Base-by-base conservation (phyloP, 345 rosid genomes). In the Aquilaria malaccensis region DNA sequence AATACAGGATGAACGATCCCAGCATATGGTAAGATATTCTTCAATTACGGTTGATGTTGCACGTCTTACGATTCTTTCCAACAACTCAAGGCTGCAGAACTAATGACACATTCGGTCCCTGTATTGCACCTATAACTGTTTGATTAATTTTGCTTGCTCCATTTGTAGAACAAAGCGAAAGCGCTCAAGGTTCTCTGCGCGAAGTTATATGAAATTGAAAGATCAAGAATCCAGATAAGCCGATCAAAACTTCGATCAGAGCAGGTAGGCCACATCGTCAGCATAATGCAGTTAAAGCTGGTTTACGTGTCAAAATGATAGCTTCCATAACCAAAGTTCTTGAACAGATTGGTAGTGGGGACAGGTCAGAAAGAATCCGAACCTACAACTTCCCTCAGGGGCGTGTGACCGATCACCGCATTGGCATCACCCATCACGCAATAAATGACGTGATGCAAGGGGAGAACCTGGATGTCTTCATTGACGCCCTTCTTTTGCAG, bases 341-440 rank as follows among this genome's bases (percentile, higher is more conserved):
- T 63, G 22, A 76, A 76, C 84, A 94, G 97, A 88, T 91, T 58
- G 96, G 97, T 6, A 91, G 88, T 29, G 95, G 96, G 60, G 97
- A 94, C 67, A 77, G 97, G 73, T 94, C 95, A 0, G 99, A 88
- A 71, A 81, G 96, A 1, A 91, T 94, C 52, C 85, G 91, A 48
- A 94, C 97, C 52, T 88, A 91, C 83, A 90, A 94, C 65, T 88
- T 94, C 67, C 95, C 99, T 59, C 96, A 91, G 72, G 97, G 96
- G 58, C 83, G 91, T 9, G 93, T 86, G 4, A 88, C 96, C 0
- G 96, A 91, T 75, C 97, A 94, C 65, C 91, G 97, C 14, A 84
- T 88, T 48, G 88, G 95, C 72, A 79, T 94, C 75, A 91, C 91
- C 50, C 81, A 82, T 74, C 93, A 94, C 61, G 83, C 89, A 13